A percentile compares a stretch with the other conserved stretches of the same genome.
These are phyloP conservation scores for Uronychia setigera DNA, from an alignment of 73 alveolate genomes.

Conservation along the genomic window DNA sequence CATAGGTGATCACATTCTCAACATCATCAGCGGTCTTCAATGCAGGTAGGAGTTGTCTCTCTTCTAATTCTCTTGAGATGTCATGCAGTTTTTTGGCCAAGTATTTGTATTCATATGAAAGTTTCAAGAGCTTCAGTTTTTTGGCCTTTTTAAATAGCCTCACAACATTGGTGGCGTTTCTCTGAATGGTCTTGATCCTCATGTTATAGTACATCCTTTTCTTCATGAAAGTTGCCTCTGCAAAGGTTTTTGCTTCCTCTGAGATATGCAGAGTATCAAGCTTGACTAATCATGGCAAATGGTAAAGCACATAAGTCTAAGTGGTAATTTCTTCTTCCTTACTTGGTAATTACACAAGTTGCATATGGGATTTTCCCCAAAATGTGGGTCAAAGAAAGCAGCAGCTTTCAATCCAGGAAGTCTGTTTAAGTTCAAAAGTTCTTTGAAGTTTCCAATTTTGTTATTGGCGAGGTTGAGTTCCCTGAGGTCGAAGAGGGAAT, in stretches of 20 bases:
- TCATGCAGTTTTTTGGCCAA: constrained; percentile 46
- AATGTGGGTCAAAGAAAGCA: constrained; percentile 79
- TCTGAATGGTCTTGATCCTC: constrained; percentile 81
- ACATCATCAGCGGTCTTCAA: neutral
- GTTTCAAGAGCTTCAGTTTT: constrained; percentile 54
- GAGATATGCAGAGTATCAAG: constrained; percentile 71
- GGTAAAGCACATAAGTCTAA: constrained; percentile 73
- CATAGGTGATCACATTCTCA: neutral
- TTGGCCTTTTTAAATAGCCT: constrained; percentile 53
- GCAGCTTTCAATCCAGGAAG: constrained; percentile 64
- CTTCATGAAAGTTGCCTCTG: constrained; percentile 87
- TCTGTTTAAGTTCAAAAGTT: constrained; percentile 67
- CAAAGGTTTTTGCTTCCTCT: constrained; percentile 66
- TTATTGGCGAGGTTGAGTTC: constrained; percentile 71
- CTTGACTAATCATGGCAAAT: constrained; percentile 47
- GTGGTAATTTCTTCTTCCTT: neutral
- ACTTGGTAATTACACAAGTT: constrained; percentile 74
- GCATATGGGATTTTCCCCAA: constrained; percentile 81
- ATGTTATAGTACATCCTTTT: constrained; percentile 84
- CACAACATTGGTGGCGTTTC: constrained; percentile 63
- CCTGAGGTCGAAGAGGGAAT: constrained; percentile 51
- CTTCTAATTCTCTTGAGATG: constrained; percentile 52
- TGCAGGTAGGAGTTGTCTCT: constrained; percentile 13
- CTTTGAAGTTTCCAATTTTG: constrained; percentile 71
- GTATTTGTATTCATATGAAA: constrained; percentile 29